Evolutionary conservation across 257 asterid species (phyloP), one percentile per base, ranked within the genome.

Genomic region (Plantago major): DNA sequence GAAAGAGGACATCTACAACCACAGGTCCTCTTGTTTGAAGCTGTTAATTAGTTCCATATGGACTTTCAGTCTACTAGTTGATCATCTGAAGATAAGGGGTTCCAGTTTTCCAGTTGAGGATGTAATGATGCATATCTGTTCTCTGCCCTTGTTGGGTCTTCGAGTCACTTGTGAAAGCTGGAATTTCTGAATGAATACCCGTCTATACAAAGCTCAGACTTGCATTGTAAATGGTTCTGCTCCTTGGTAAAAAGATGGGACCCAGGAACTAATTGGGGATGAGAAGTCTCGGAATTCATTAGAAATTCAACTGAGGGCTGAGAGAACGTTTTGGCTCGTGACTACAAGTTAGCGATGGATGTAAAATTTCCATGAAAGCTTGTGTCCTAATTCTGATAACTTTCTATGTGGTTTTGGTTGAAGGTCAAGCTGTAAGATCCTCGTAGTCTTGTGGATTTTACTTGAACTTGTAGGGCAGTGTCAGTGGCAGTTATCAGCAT

Each of bases 1-100:
- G 96, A 80, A 80, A 82, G 63, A 74, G 99, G 99, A 63, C 97
- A 87, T 75, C 76, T 93, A 72, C 99, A 93, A 73, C 99, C 99
- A 12, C 99, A 93, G 67, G 89, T 89, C 62, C 96, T 93, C 67
- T 80, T 89, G 67, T 93, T 67, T 55, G 97, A 87, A 85, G 96
- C 92, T 72, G 83, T 76, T 63, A 75, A 89, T 63, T 82, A 84
- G 78, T 64, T 51, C 53, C 11, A 12, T n/a, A 11, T 12, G 42
- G 67, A 67, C 14, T 61, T 66, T 60, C 68, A 30, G 22, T 60
- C 33, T 30, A 60, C 64, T 47, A 45, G 47, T 61, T 11, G 50
- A 63, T 33, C 40, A 26, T 58, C 52, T 63, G 46, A 67, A 60
- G 58, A 67, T 33, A 0, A 33, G 40, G 40, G 55, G 52, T 72